Evolutionary conservation across 352 stramenopile genomes (phyloP).

Genomic region (Globisporangium okanoganense): DNA sequence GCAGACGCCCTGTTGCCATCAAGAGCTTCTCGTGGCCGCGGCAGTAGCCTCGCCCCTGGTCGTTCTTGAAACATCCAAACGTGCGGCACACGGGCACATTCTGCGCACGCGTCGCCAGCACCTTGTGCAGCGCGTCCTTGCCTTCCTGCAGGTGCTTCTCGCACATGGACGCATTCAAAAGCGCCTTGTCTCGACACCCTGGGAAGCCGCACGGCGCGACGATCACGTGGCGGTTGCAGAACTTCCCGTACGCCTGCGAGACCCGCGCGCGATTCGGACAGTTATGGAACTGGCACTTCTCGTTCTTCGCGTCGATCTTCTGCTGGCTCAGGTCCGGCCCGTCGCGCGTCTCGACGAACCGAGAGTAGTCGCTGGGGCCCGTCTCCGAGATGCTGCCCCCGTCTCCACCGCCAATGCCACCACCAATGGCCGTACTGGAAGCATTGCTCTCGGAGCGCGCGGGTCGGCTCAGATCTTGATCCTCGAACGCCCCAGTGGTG

Average conservation of each 20-base stretch:
- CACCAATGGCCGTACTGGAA: conserved; percentile 4
- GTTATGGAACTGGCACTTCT: conserved; percentile 71
- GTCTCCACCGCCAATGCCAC: neutral
- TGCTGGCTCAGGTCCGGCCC: conserved; percentile 46
- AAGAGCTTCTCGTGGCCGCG: conserved; percentile 83
- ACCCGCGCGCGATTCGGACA: conserved; percentile 79
- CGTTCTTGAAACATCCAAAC: conserved; percentile 85
- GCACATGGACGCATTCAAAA: conserved; percentile 62
- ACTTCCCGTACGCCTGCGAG: conserved; percentile 72
- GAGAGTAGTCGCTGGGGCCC: conserved; percentile 36
- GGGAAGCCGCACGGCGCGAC: conserved; percentile 82
- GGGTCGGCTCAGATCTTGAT: neutral
- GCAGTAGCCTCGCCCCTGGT: conserved; percentile 82
- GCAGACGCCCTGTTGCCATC: conserved; percentile 74
- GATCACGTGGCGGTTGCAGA: conserved; percentile 87
- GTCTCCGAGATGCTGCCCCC: conserved; percentile 8
- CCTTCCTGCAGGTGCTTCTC: conserved; percentile 61
- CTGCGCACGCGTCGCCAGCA: conserved; percentile 56
- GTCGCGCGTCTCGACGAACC: conserved; percentile 34
- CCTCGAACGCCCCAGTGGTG: neutral
- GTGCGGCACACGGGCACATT: conserved; percentile 77
- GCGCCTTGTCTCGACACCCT: conserved; percentile 75
- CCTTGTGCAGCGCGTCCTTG: conserved; percentile 67
- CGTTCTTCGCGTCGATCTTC: conserved; percentile 61
- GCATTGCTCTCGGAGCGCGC: conserved; percentile 8